phyloP scores from a whole-genome alignment of 2,329 filamentous ascomycete genomes.

The Monosporascus sp. region DNA sequence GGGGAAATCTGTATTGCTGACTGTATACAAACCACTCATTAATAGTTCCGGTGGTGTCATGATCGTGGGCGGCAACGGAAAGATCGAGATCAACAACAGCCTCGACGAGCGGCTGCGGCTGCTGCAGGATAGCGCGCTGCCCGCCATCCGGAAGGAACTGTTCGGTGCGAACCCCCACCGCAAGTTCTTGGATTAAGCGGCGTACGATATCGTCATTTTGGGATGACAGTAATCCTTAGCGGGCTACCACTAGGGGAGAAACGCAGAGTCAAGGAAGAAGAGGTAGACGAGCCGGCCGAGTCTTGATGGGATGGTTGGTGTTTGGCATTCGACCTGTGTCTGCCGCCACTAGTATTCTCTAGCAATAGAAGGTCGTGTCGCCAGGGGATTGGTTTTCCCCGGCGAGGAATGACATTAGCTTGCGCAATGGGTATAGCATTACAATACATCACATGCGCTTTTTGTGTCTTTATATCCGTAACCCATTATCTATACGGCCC shows the following conservation, averaged over 20 bases:
- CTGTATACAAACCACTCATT: background rate
- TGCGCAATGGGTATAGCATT: no score
- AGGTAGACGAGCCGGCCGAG: background rate
- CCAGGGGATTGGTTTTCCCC: background rate
- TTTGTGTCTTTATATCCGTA: no score
- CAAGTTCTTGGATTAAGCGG: conserved; percentile 80
- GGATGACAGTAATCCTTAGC: no score
- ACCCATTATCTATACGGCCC: no score
- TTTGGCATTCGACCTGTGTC: background rate
- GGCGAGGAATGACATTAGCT: no score
- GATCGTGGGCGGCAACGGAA: conserved; percentile 77
- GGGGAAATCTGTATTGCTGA: conserved; percentile 1
- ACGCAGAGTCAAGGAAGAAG: background rate
- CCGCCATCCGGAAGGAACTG: conserved; percentile 75
- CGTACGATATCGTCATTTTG: background rate
- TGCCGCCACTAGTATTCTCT: background rate
- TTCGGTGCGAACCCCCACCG: conserved; percentile 95
- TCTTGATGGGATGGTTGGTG: background rate
- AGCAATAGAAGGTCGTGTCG: background rate
- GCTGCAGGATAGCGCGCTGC: conserved; percentile 78
- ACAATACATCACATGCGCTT: no score
- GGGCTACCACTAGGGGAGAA: background rate
- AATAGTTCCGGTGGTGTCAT: conserved; percentile 74
- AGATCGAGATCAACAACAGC: conserved; percentile 98
- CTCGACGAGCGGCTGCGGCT: conserved; percentile 86